A percentile compares a stretch with the other conserved stretches of the same genome.
These are phyloP conservation scores for Fusarium sp. DNA, from an alignment of 2,329 filamentous ascomycete genomes.

Conservation along the genomic window DNA sequence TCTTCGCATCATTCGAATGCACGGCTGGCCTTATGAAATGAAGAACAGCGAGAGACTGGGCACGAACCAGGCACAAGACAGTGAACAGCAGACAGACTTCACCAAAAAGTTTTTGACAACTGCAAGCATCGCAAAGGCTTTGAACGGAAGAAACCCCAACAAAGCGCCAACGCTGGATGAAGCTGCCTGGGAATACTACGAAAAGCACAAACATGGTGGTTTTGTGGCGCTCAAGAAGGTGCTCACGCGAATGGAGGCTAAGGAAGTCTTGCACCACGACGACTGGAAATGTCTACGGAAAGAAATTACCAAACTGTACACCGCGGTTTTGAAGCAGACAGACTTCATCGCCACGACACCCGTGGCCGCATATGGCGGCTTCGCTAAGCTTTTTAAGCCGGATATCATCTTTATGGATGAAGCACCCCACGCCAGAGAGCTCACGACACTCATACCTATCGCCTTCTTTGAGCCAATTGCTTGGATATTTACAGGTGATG, in stretches of 20 bases:
- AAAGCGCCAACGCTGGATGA: conserved; percentile 53
- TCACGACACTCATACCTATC: conserved; percentile 55
- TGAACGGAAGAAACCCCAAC: conserved; percentile 22
- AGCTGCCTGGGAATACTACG: conserved; percentile 52
- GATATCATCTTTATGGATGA: conserved; percentile 90
- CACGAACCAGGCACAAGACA: background rate
- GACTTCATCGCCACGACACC: conserved; percentile 59
- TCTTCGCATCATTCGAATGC: conserved; percentile 50
- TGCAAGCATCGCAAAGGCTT: conserved; percentile 33
- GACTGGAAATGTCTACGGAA: conserved; percentile 44
- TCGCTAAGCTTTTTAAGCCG: conserved; percentile 70
- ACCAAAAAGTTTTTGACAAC: conserved; percentile 47
- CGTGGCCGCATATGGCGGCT: conserved; percentile 50
- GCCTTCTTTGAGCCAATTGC: conserved; percentile 52
- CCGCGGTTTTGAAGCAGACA: conserved; percentile 46
- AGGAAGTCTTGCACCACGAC: conserved; percentile 35
- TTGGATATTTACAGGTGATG: conserved; percentile 57
- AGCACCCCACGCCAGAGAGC: conserved; percentile 55
- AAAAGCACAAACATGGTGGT: conserved; percentile 40
- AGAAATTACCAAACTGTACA: conserved; percentile 49
- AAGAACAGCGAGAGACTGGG: conserved; percentile 44
- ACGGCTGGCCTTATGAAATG: conserved; percentile 52
- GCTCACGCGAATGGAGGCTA: conserved; percentile 45
- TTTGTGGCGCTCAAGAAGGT: conserved; percentile 49
- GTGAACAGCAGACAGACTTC: conserved; percentile 42